These are phyloP conservation scores for Podila clonocystis DNA, from an alignment of 192 early-diverging fungal genomes.

Conservation along the genomic window DNA sequence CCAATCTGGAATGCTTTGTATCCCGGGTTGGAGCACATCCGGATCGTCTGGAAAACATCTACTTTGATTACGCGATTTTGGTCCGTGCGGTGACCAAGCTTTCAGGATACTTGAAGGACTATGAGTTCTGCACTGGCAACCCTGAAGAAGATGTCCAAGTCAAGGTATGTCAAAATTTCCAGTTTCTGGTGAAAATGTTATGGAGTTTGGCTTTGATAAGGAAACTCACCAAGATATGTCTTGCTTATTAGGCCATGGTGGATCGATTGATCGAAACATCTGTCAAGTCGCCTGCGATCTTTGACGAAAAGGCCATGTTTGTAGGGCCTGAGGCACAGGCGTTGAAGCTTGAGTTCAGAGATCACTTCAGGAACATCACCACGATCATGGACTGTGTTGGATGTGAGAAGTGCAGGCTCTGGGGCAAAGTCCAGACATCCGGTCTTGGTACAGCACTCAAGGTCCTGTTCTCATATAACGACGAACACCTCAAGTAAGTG, in stretches of 20 bases:
- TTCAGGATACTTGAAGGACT: slow-evolving; percentile 71
- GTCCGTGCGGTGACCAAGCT: slow-evolving; percentile 89
- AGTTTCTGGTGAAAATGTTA: background rate
- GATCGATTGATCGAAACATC: slow-evolving; percentile 63
- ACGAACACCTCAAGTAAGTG: slow-evolving; percentile 65
- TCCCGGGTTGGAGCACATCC: slow-evolving; percentile 87
- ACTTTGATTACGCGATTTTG: slow-evolving; percentile 90
- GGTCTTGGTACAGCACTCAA: slow-evolving; percentile 95
- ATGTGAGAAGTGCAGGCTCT: slow-evolving; percentile 96
- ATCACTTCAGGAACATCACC: slow-evolving; percentile 94
- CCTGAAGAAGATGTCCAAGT: slow-evolving; percentile 62
- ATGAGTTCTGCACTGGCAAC: slow-evolving; percentile 78
- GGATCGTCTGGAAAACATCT: slow-evolving; percentile 93
- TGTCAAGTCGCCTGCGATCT: slow-evolving; percentile 71
- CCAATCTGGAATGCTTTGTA: slow-evolving; percentile 90
- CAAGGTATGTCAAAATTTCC: slow-evolving; percentile 52
- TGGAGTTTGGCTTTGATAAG: background rate
- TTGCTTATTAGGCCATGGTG: slow-evolving; percentile 60
- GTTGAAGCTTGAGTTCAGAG: slow-evolving; percentile 87
- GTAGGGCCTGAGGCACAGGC: slow-evolving; percentile 68
- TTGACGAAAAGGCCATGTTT: slow-evolving; percentile 92
- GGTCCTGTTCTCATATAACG: slow-evolving; percentile 90
- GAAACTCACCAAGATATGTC: background rate
- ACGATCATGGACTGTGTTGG: slow-evolving; percentile 98
- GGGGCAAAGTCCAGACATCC: slow-evolving; percentile 95